Percentiles rank a stretch among this genome's conserved stretches.
Conservation (phyloP, 352 stramenopile species). For the Phytophthora syringae region DNA sequence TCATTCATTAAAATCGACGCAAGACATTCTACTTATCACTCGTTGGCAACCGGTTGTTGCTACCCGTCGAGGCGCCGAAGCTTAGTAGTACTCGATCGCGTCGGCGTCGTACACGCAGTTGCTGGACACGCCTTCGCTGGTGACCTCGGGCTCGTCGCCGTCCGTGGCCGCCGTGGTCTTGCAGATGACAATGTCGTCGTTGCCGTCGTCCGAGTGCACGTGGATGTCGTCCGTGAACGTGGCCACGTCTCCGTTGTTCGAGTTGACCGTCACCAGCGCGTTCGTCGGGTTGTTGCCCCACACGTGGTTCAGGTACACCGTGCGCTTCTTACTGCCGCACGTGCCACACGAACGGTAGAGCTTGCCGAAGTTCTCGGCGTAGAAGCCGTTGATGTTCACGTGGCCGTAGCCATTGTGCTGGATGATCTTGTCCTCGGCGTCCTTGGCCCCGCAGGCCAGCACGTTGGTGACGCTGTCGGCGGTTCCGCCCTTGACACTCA, state of each 20-base stretch:
- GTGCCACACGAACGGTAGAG: conserved; percentile 47
- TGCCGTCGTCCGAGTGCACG: conserved; percentile 30
- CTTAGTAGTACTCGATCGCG: conserved; percentile 34
- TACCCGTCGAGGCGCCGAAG: background rate
- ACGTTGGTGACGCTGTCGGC: conserved; percentile 39
- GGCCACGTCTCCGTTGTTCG: conserved; percentile 45
- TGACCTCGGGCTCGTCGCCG: conserved; percentile 26
- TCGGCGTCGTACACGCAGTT: conserved; percentile 34
- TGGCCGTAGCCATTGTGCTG: conserved; percentile 49
- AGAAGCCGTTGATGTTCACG: conserved; percentile 52
- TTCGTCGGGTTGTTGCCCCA: conserved; percentile 45
- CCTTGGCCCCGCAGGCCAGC: conserved; percentile 31
- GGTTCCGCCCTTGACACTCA: conserved; percentile 44
- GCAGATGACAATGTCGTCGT: conserved; percentile 28
- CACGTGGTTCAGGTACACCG: conserved; percentile 45
- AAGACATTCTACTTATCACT: conserved; percentile 17
- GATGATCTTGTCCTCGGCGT: conserved; percentile 54
- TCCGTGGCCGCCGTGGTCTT: conserved; percentile 32
- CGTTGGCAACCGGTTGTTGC: background rate
- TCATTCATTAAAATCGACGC: conserved; percentile 19
- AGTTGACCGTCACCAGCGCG: conserved; percentile 45
- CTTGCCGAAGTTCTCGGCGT: conserved; percentile 48
- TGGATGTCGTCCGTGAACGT: conserved; percentile 42
- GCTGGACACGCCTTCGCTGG: conserved; percentile 26
- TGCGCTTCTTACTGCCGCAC: conserved; percentile 36